Evolutionary conservation across 192 early-diverging fungal genomes (phyloP), one percentile per base, ranked within the genome.

Genomic region (Geosiphon pyriformis): DNA sequence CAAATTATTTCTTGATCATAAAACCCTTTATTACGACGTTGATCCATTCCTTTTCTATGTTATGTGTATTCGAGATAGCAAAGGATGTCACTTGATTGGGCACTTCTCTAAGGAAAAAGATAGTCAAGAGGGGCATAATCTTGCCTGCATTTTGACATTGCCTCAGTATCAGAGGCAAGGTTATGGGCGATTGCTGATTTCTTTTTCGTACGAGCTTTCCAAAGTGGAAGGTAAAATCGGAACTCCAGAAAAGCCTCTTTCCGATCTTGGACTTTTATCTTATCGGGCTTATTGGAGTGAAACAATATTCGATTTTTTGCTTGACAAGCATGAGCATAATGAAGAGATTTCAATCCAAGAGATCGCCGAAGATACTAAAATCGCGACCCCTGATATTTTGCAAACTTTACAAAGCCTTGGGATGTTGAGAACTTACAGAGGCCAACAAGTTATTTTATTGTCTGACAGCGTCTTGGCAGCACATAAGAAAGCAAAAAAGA

Each of bases 71-170:
- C 84, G 84, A 51, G 95, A 98, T 66, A 87, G 88, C 32, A 72
- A 83, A 30, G 96, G 96, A 0, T 88, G 82, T 65, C 92, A 95
- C 70, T 73, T 96, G 22, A 87, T 99, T 54, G 96, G 96, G 7
- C 98, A 99, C 73, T 99, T 99, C 75, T 95, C 93, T 55, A 99
- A 99, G 74, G 96, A 99, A 68, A 99, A 99, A 79, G 94, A 95
- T 69, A 94, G 89, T 1, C 76, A 86, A 0, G 92, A 94, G 37
- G 90, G 92, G 61, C 96, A 96, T 80, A 99, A 99, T 74, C 79
- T 99, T 31, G 94, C 96, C 0, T 99, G 96, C 74, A 99, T 99
- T 65, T 72, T 99, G 63, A 99, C 96, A 12, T 80, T 99, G 65
- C 96, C 96, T 6, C 94, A 95, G 71, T 89, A 94, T 70, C 96